phyloP scores from a whole-genome alignment of 371 early-diverging fungal genomes.

The Smittium mucronatum region DNA sequence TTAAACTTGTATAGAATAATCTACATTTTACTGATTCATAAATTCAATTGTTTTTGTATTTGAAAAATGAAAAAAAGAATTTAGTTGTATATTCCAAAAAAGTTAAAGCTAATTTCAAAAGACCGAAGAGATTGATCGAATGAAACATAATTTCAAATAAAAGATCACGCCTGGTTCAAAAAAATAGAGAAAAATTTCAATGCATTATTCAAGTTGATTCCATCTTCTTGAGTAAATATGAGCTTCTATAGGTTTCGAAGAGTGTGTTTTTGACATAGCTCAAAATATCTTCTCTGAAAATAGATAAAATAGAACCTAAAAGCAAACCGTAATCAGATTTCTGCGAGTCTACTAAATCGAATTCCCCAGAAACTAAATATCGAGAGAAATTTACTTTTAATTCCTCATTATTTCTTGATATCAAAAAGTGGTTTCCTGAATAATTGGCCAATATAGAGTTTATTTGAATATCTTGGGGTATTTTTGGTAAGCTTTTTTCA shows the following conservation, averaged over 20 bases:
- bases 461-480: not conserved
- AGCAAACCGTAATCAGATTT: not conserved
- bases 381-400: not conserved
- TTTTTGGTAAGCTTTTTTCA: not conserved
- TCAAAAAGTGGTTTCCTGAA: not conserved
- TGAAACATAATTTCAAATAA: no score
- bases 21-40: no score
- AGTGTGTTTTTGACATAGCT: not conserved
- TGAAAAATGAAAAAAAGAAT: no score
- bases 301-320: not conserved
- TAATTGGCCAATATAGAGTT: not conserved
- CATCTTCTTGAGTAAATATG: not conserved
- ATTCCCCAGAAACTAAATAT: not conserved
- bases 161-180: no score
- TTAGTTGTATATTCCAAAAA: no score
- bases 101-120: no score
- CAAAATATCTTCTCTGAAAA: not conserved
- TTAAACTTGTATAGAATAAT: no score
- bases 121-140: no score
- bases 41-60: no score
- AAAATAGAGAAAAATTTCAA: no score
- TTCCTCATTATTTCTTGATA: not conserved
- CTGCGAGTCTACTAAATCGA: not conserved
- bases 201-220: no score
- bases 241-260: not conserved